A percentile compares a stretch with the other conserved stretches of the same genome.
These are phyloP conservation scores for Umbilicus rupestris DNA, from an alignment of 164 flowering plant genomes.

Conservation along the genomic window DNA sequence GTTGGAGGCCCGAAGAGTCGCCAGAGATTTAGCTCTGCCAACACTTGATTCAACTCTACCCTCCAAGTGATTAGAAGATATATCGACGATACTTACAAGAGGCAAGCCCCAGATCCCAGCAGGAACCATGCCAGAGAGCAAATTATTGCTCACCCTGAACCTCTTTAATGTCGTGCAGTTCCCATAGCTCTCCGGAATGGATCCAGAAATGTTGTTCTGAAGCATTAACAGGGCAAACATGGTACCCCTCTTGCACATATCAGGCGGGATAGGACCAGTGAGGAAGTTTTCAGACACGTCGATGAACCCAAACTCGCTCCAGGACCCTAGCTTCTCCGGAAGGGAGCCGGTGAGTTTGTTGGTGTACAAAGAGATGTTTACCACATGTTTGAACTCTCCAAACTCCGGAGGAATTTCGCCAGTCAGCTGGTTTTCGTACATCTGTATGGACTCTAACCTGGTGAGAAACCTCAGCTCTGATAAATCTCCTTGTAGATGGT, in stretches of 20 bases:
- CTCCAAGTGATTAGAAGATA: conserved; percentile 25
- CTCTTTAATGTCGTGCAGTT: conserved; percentile 30
- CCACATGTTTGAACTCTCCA: conserved; percentile 26
- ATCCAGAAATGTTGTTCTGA: conserved; percentile 32
- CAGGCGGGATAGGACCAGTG: conserved; percentile 32
- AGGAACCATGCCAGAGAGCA: conserved; percentile 41
- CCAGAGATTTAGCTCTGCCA: conserved; percentile 24
- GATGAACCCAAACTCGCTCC: conserved; percentile 20
- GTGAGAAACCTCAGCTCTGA: conserved; percentile 26
- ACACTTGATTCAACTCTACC: conserved; percentile 21
- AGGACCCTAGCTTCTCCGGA: conserved; percentile 28
- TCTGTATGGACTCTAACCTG: conserved; percentile 23
- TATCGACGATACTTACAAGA: conserved; percentile 24
- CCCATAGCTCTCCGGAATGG: conserved; percentile 32
- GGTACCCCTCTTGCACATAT: conserved; percentile 31
- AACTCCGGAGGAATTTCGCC: conserved; percentile 34
- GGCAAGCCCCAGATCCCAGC: conserved; percentile 48
- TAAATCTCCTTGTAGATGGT: conserved; percentile 27
- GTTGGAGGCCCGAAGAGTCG: conserved; percentile 11
- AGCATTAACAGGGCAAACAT: conserved; percentile 24
- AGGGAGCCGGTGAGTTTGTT: conserved; percentile 31
- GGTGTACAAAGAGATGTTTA: conserved; percentile 22
- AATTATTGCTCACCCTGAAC: conserved; percentile 32
- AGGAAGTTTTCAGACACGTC: conserved; percentile 35
- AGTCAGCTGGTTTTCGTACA: conserved; percentile 25